A percentile compares a stretch with the other conserved stretches of the same genome.
Conservation (phyloP, 805 yeast genomes). For the Sugiyamaella mastotermitis region DNA sequence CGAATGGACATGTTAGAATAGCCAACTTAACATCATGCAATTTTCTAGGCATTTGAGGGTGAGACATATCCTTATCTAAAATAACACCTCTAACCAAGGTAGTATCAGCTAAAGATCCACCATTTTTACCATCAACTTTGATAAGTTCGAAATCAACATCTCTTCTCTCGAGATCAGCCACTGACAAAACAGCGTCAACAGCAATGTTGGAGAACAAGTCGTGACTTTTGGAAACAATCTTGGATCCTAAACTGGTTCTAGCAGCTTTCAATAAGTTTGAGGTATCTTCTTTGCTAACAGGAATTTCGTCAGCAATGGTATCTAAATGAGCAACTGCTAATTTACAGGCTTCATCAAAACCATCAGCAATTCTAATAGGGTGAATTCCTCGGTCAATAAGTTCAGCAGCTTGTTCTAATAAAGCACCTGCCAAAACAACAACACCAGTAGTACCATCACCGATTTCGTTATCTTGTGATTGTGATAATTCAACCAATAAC, state of each 20-base stretch:
- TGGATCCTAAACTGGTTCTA: constrained; percentile 88
- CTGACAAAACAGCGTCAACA: constrained; percentile 88
- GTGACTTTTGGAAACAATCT: constrained; percentile 90
- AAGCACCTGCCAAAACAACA: constrained; percentile 90
- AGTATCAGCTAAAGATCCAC: constrained; percentile 88
- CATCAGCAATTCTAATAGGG: constrained; percentile 94
- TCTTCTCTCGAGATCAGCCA: constrained; percentile 84
- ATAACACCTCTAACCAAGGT: constrained; percentile 84
- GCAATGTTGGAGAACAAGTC: constrained; percentile 95
- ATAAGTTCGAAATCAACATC: constrained; percentile 97
- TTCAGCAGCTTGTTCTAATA: constrained; percentile 89
- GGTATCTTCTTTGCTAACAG: constrained; percentile 41
- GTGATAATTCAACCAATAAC: constrained; percentile 84
- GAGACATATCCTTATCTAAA: constrained; percentile 93
- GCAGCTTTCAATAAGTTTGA: constrained; percentile 77
- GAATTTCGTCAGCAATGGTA: constrained; percentile 60
- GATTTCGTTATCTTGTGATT: constrained; percentile 95
- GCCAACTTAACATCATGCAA: constrained; percentile 82
- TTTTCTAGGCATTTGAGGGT: constrained; percentile 93
- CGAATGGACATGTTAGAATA: constrained; percentile 96
- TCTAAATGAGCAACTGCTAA: constrained; percentile 79
- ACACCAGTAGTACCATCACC: constrained; percentile 99
- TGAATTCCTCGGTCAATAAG: constrained; percentile 95
- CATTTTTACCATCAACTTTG: constrained; percentile 91
- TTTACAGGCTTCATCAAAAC: constrained; percentile 94